phyloP scores from a whole-genome alignment of 805 yeast species.

The Candida namnaoensis region DNA sequence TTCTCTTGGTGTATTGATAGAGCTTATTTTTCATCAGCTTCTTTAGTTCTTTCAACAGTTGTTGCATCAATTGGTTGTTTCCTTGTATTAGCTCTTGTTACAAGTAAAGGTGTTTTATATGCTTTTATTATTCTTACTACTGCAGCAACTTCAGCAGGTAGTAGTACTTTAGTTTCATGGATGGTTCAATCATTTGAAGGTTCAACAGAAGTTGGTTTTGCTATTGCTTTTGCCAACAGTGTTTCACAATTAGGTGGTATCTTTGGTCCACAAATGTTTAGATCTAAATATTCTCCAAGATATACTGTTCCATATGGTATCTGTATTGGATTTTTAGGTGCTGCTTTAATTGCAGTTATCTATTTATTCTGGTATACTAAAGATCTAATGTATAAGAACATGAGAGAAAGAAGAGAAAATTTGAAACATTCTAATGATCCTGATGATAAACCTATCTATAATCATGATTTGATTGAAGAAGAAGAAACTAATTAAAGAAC shows the following conservation, averaged over 20 bases:
- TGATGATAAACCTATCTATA: not conserved
- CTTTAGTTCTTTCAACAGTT: not conserved
- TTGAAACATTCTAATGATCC: not conserved
- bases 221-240: slow-evolving; percentile 4
- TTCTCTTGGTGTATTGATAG: slow-evolving; percentile 10
- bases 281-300: slow-evolving; percentile 4
- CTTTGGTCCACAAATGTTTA: slow-evolving; percentile 9
- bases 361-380: not conserved
- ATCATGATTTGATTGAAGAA: no score
- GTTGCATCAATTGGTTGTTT: not conserved
- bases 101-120: slow-evolving; percentile 2
- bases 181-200: slow-evolving; percentile 3
- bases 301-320: slow-evolving; percentile 5
- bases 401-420: not conserved
- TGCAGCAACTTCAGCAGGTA: slow-evolving; percentile 4
- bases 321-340: slow-evolving; percentile 5
- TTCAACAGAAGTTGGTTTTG: slow-evolving; percentile 4
- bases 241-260: slow-evolving; percentile 7
- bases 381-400: not conserved
- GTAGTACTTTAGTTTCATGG: slow-evolving; percentile 6
- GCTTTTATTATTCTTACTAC: slow-evolving; percentile 5
- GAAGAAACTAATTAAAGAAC: no score
- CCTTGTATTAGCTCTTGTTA: slow-evolving; percentile 2
- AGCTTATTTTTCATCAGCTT: slow-evolving; percentile 2
- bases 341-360: not conserved